phyloP scores from a whole-genome alignment of 2,329 filamentous ascomycete genomes.

The Apiospora phragmitis region DNA sequence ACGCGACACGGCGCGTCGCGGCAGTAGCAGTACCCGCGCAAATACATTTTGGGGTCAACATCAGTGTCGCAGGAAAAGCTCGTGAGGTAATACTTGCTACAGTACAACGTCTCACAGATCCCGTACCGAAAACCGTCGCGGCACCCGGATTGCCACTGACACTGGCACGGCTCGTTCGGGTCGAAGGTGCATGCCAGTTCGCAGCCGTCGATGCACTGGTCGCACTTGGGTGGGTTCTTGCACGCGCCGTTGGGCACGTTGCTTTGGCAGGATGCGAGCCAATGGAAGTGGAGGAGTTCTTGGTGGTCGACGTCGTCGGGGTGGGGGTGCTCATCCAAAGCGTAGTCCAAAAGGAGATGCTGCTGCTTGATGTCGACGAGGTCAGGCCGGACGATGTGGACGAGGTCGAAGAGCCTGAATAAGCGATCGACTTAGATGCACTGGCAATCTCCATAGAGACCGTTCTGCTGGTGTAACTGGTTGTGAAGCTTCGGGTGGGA shows the following conservation, averaged over 20 bases:
- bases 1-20: background rate
- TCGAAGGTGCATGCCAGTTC: background rate
- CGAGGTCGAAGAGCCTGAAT: background rate
- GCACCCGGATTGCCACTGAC: background rate
- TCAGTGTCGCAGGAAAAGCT: background rate
- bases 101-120: background rate
- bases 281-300: background rate
- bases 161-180: background rate
- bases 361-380: background rate
- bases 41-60: background rate
- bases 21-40: background rate
- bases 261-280: background rate
- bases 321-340: background rate
- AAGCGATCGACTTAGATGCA: background rate
- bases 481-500: background rate
- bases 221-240: background rate
- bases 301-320: too few relatives aligned
- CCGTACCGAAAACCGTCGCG: background rate
- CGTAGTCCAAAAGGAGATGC: background rate
- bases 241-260: background rate
- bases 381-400: background rate
- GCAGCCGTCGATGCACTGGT: background rate
- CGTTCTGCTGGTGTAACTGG: background rate
- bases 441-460: background rate
- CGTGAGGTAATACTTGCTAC: background rate